These are phyloP conservation scores for Cucurbita argyrosperma DNA, from an alignment of 306 rosid species.

Conservation along the genomic window DNA sequence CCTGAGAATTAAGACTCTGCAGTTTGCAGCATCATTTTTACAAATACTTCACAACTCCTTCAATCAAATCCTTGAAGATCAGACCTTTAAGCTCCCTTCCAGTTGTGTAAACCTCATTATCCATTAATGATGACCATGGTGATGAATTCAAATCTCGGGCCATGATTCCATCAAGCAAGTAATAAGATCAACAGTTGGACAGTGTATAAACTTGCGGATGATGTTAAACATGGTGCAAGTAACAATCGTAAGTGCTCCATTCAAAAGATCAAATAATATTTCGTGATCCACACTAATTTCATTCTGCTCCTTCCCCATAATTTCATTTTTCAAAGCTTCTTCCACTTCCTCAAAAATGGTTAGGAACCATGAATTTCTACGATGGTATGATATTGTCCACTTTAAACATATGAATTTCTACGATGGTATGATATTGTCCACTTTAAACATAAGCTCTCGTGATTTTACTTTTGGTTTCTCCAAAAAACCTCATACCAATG, in stretches of 20 bases:
- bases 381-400: no score
- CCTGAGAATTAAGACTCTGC: not conserved
- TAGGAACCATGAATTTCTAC: no score
- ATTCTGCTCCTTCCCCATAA: slow-evolving; percentile 24
- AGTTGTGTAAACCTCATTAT: slow-evolving; percentile 32
- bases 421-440: no score
- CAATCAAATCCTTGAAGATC: slow-evolving; percentile 54
- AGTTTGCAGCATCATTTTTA: slow-evolving; percentile 2
- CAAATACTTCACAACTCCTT: slow-evolving; percentile 57
- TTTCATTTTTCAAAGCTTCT: slow-evolving; percentile 39
- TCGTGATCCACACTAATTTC: slow-evolving; percentile 34
- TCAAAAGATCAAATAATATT: slow-evolving; percentile 53
- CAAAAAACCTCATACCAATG: no score
- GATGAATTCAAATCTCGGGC: slow-evolving; percentile 38
- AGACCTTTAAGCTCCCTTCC: slow-evolving; percentile 54
- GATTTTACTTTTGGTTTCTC: no score
- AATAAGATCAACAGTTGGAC: slow-evolving; percentile 25
- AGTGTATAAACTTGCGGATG: slow-evolving; percentile 22
- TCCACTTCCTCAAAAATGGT: slow-evolving; percentile 64
- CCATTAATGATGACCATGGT: slow-evolving; percentile 42
- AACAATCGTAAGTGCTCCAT: slow-evolving; percentile 60
- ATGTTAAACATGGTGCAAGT: slow-evolving; percentile 43
- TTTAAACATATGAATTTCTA: no score
- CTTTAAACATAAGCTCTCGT: no score
- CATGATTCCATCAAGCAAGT: slow-evolving; percentile 53